A percentile compares a stretch with the other conserved stretches of the same genome.
phyloP scores from a whole-genome alignment of 306 rosid genomes.

The Mimosa bimucronata region DNA sequence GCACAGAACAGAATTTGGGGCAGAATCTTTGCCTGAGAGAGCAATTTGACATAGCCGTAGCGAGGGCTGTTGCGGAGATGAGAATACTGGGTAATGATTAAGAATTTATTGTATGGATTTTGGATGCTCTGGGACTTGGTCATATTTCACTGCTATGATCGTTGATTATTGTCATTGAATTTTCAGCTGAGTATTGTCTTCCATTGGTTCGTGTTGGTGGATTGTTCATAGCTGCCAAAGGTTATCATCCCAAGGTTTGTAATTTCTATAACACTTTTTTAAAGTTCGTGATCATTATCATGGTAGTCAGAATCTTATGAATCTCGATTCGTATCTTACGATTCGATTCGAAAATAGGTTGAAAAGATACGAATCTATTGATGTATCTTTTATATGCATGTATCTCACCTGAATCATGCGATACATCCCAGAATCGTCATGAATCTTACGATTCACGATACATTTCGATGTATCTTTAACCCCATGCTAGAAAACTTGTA shows the following conservation, averaged over 20 bases:
- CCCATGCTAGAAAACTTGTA: no score
- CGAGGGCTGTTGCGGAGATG: conserved; percentile 97
- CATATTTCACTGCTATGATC: background rate
- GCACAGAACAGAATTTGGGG: conserved; percentile 82
- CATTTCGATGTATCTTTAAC: no score
- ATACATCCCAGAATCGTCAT: no score
- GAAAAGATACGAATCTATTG: no score
- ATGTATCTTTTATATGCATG: no score
- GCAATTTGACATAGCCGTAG: conserved; percentile 80
- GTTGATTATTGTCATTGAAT: conserved; percentile 37
- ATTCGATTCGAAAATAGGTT: no score
- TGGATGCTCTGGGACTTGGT: conserved; percentile 19
- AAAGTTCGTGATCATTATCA: no score
- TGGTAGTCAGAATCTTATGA: no score
- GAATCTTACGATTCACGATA: no score
- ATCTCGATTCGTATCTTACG: no score
- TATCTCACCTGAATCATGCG: no score
- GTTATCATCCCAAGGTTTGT: conserved; percentile 81
- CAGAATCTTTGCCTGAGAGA: conserved; percentile 74
- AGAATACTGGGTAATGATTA: conserved; percentile 66
- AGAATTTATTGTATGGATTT: conserved; percentile 15
- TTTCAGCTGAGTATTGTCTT: conserved; percentile 90
- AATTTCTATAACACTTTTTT: conserved; percentile 15
- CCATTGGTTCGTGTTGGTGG: conserved; percentile 93
- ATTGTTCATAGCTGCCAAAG: conserved; percentile 84